Base-by-base conservation (phyloP, 192 early-diverging fungal genomes). In the Backusella macrospora region DNA sequence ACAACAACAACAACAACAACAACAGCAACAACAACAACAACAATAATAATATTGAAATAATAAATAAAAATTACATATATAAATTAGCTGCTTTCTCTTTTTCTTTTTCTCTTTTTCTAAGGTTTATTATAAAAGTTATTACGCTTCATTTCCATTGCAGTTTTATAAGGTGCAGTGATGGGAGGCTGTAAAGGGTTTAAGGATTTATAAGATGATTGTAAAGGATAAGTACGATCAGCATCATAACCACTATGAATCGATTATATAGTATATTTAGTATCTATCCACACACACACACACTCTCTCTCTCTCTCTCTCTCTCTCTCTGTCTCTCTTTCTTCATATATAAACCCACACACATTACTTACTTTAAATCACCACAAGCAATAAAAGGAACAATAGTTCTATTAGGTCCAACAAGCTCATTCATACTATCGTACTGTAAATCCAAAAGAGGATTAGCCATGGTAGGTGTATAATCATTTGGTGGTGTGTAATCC, bases 311-410 rank as follows among this genome's bases (percentile, higher is more conserved):
- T n/a, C n/a, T n/a, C n/a, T n/a, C n/a, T n/a, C n/a, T n/a, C n/a
- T n/a, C n/a, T n/a, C n/a, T n/a, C n/a, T n/a, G n/a, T n/a, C n/a
- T n/a, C n/a, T 18, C 47, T 0, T 39, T n/a, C 64, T 68, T 45
- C 10, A 39, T 37, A 34, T 49, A n/a, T 80, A 23, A 55, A 26
- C 26, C 5, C 12, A 55, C 55, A 26, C 26, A 0, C 12, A 55
- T 47, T 42, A 62, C 67, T 72, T 85, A 87, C 86, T 83, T 90
- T 68, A 96, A 77, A 76, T 98, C 96, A 34, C 96, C 96, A 70
- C 96, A 97, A 1, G 95, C 93, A 67, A 96, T 82, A 81, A 96
- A 97, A 5, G 96, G 96, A 4, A 91, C 92, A 76, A 97, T 91
- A 2, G 88, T 86, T 65, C 93, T 85, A 78, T 95, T 94, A 43